A percentile compares a stretch with the other conserved stretches of the same genome.
Conservation (phyloP, 768 basidiomycete genomes). For the Termitomyces sp. region DNA sequence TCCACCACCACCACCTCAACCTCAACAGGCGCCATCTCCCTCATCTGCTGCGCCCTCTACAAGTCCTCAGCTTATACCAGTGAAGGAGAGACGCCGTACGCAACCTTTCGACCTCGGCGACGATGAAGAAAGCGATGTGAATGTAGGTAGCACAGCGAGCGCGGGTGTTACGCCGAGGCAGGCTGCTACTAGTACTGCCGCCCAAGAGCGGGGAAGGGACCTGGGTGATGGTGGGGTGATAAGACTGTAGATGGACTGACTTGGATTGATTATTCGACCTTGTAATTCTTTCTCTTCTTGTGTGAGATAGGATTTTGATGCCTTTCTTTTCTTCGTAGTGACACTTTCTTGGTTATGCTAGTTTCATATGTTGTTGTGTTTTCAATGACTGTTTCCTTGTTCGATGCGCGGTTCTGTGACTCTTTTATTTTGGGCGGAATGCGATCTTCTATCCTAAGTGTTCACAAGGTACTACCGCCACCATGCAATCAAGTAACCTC, state of each 20-base stretch:
- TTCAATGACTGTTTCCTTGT: too few relatives aligned
- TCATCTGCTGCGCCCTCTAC: neutral
- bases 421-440: too few relatives aligned
- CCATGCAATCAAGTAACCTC: too few relatives aligned
- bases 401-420: too few relatives aligned
- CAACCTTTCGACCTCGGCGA: conserved; percentile 21
- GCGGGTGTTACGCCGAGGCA: neutral
- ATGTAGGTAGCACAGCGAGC: neutral
- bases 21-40: conserved; percentile 7
- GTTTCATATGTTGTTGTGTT: too few relatives aligned
- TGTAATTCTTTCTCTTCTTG: neutral
- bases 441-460: too few relatives aligned
- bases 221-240: neutral
- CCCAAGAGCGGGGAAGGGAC: neutral
- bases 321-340: neutral
- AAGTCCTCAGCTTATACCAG: neutral
- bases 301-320: neutral
- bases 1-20: neutral
- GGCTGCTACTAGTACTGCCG: neutral
- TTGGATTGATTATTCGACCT: neutral
- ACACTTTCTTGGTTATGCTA: too few relatives aligned
- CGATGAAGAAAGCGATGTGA: conserved; percentile 20
- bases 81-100: conserved; percentile 8
- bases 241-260: neutral
- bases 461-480: too few relatives aligned